phyloP scores from a whole-genome alignment of 192 early-diverging fungal genomes.

The Lunasporangiospora selenospora region DNA sequence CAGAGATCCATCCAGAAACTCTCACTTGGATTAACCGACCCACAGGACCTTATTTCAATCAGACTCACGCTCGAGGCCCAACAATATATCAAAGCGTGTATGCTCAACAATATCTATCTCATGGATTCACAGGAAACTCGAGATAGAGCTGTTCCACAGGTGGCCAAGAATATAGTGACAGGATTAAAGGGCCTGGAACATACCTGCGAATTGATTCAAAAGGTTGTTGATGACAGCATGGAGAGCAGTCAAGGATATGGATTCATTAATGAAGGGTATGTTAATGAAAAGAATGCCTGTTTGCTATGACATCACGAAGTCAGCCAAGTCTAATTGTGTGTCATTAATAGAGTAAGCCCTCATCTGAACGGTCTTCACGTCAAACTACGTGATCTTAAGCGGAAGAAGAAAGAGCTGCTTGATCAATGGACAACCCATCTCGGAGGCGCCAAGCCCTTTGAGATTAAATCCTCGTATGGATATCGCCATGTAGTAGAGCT shows the following conservation, averaged over 20 bases:
- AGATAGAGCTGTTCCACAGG: background rate
- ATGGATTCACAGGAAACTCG: background rate
- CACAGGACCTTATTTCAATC: conserved; percentile 67
- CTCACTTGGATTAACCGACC: conserved; percentile 68
- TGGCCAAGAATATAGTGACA: conserved; percentile 20
- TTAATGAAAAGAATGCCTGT: no score
- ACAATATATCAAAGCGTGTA: conserved; percentile 43
- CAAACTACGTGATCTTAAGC: conserved; percentile 14
- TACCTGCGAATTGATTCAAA: conserved; percentile 24
- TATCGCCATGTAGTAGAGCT: conserved; percentile 44
- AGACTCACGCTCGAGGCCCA: conserved; percentile 64
- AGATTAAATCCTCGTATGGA: conserved; percentile 45
- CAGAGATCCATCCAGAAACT: conserved; percentile 74
- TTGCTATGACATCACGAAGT: no score
- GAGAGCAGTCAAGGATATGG: conserved; percentile 23
- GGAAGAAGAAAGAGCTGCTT: conserved; percentile 6
- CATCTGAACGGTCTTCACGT: conserved; percentile 13
- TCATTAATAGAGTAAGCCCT: conserved; percentile 26
- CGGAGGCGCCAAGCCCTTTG: conserved; percentile 29
- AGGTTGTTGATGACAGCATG: conserved; percentile 42
- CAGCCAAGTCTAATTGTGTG: no score
- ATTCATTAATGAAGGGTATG: conserved; percentile 29
- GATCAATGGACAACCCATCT: conserved; percentile 25
- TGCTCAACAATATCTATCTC: conserved; percentile 17
- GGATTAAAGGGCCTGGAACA: conserved; percentile 26